phyloP scores from a whole-genome alignment of 1,284 basidiomycete genomes.

The Boletus sp. region DNA sequence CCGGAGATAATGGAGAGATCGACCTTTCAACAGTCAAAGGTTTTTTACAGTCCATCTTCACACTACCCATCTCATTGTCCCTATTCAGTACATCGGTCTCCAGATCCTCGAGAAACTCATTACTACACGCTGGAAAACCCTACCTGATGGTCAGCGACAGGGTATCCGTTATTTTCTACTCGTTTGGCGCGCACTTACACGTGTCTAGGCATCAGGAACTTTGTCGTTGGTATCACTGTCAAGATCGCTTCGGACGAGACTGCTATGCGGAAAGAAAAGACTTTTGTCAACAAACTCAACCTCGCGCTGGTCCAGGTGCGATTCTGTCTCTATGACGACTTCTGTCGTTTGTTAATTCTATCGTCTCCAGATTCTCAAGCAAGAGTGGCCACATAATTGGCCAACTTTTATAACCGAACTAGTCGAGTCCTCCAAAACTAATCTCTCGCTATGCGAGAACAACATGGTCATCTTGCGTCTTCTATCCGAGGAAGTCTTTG shows the following conservation, averaged over 20 bases:
- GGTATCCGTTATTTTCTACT: conserved; percentile 41
- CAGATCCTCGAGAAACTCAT: conserved; percentile 96
- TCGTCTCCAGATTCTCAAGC: conserved; percentile 85
- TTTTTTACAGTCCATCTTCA: conserved; percentile 25
- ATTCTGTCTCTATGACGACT: neutral
- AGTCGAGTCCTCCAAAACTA: conserved; percentile 95
- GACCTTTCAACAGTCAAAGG: conserved; percentile 88
- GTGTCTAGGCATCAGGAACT: conserved; percentile 86
- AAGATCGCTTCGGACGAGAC: conserved; percentile 89
- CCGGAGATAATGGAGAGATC: conserved; percentile 91
- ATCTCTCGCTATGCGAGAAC: conserved; percentile 96
- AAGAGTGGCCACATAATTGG: conserved; percentile 99
- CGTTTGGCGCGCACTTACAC: conserved; percentile 5
- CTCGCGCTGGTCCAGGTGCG: conserved; percentile 88
- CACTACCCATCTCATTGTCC: conserved; percentile 20
- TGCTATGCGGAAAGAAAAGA: conserved; percentile 87
- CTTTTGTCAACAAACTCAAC: conserved; percentile 96
- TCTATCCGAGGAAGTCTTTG: conserved; percentile 98
- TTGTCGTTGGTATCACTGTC: conserved; percentile 91
- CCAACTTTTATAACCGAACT: conserved; percentile 97
- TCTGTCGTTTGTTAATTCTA: conserved; percentile 10
- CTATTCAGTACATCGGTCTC: conserved; percentile 80
- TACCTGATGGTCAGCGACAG: conserved; percentile 91
- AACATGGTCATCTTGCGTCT: conserved; percentile 99
- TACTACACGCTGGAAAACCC: conserved; percentile 91